phyloP scores from a whole-genome alignment of 805 yeast genomes.

The Clavispora santaluciae region DNA sequence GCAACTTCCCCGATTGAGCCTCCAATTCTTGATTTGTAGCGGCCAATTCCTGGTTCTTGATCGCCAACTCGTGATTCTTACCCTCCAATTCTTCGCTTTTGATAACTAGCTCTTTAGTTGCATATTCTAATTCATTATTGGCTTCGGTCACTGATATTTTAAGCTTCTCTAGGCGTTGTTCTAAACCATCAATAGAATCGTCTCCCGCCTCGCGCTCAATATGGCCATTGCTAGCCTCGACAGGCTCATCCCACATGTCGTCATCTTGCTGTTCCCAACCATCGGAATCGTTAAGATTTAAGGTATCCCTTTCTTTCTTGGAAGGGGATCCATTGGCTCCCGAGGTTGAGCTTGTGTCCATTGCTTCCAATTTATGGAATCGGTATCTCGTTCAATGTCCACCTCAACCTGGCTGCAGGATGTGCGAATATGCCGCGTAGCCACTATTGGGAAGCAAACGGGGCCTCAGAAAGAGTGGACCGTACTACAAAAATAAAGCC shows the following conservation, averaged over 20 bases:
- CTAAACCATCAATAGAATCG: neutral
- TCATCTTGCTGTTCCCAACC: neutral
- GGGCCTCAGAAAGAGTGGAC: no score
- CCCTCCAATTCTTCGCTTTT: neutral
- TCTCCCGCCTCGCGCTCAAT: neutral
- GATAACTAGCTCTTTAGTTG: no score
- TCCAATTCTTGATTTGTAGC: neutral
- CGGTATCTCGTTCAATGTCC: neutral
- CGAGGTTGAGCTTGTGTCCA: neutral
- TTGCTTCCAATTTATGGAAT: neutral
- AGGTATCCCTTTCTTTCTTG: neutral
- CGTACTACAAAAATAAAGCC: no score
- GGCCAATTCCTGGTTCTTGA: neutral
- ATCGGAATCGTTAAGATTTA: neutral
- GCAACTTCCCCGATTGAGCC: neutral
- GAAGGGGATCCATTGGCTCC: neutral
- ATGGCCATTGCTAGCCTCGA: neutral
- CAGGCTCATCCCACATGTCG: neutral
- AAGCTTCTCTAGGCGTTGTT: neutral
- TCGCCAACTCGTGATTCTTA: neutral
- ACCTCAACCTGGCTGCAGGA: neutral
- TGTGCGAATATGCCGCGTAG: neutral
- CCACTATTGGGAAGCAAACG: no score
- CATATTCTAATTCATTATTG: no score
- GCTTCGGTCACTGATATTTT: no score